Percentiles rank a stretch among this genome's conserved stretches.
phyloP scores from a whole-genome alignment of 2,329 filamentous ascomycete genomes.

The Ophiostoma quercus region DNA sequence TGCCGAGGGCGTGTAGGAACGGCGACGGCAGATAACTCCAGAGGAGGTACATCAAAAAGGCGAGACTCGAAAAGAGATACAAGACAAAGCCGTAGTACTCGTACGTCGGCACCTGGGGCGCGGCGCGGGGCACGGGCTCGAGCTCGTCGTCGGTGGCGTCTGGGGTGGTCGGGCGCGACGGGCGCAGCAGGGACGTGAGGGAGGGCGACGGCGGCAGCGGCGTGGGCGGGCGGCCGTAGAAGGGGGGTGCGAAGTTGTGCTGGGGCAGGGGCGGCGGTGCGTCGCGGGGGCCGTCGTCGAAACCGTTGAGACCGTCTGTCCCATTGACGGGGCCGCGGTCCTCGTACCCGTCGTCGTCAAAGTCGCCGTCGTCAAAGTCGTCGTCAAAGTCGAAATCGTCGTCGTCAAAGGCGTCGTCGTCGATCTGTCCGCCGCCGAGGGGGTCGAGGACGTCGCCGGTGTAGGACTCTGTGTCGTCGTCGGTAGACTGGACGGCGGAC shows the following conservation, averaged over 20 bases:
- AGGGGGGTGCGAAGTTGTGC: conserved; percentile 68
- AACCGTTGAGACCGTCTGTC: conserved; percentile 29
- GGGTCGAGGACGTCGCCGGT: conserved; percentile 16
- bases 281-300: conserved; percentile 27
- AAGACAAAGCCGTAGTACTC: conserved; percentile 99
- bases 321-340: conserved; percentile 33
- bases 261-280: conserved; percentile 42
- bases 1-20: conserved; percentile 85
- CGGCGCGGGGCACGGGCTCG: conserved; percentile 71
- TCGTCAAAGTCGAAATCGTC: conserved; percentile 21
- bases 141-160: conserved; percentile 86
- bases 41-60: conserved; percentile 66
- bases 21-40: conserved; percentile 89
- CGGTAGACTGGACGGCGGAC: conserved; percentile 24
- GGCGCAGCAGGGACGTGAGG: conserved; percentile 82
- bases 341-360: conserved; percentile 23
- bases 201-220: conserved; percentile 89
- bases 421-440: neutral
- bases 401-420: conserved; percentile 23
- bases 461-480: conserved; percentile 30
- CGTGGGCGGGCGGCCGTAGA: conserved; percentile 95
- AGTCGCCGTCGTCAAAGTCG: conserved; percentile 24
- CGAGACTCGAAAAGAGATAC: conserved; percentile 80
- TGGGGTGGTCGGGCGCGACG: conserved; percentile 86
- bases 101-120: conserved; percentile 95